phyloP scores from a whole-genome alignment of 2,329 filamentous ascomycete genomes.

The Iodosphaeria phyllophila region DNA sequence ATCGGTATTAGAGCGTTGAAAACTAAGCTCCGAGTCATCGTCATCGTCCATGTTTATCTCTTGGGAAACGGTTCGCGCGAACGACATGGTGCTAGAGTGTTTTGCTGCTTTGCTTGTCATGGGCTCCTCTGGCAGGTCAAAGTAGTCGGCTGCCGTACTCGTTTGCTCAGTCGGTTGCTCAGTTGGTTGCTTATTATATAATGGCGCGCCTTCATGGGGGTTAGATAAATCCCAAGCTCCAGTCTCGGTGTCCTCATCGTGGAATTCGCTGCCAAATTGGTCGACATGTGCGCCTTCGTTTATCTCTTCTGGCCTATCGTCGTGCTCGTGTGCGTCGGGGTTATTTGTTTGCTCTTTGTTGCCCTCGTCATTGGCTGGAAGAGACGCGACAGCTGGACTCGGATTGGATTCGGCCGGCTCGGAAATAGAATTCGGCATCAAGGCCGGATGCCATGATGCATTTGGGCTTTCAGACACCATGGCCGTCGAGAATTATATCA shows the following conservation, averaged over 20 bases:
- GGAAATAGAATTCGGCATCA: constrained; percentile 24
- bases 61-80: constrained; percentile 41
- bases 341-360: constrained; percentile 2
- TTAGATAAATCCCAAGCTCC: constrained; percentile 10
- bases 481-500: constrained; percentile 12
- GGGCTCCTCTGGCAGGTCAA: constrained; percentile 4
- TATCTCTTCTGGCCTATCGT: constrained; percentile 4
- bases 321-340: constrained; percentile 2
- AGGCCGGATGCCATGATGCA: constrained; percentile 30
- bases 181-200: too few relatives aligned
- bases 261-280: constrained; percentile 4
- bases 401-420: constrained; percentile 3
- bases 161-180: constrained; percentile 1
- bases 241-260: constrained; percentile 9
- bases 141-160: constrained; percentile 4
- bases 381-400: constrained; percentile 1
- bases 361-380: neutral
- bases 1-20: constrained; percentile 32
- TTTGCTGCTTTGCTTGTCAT: constrained; percentile 20
- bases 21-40: constrained; percentile 37
- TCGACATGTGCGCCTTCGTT: constrained; percentile 5
- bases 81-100: constrained; percentile 42
- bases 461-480: constrained; percentile 24
- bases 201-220: constrained; percentile 1
- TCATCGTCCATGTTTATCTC: constrained; percentile 36